Percentiles rank a stretch among this genome's conserved stretches.
These are phyloP conservation scores for Corchorus capsularis DNA, from an alignment of 345 rosid genomes.

Conservation along the genomic window DNA sequence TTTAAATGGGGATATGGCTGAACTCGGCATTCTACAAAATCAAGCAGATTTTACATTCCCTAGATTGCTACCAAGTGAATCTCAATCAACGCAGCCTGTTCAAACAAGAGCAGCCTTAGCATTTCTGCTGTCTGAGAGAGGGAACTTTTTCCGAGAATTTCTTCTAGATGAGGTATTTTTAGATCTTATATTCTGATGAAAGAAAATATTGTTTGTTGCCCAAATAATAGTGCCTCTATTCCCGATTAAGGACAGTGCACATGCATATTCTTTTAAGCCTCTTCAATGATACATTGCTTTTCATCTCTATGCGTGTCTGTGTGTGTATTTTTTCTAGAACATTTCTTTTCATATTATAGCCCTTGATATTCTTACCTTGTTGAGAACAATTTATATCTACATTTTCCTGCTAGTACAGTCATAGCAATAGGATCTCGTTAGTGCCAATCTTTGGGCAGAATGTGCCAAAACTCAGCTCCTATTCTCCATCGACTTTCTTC, in stretches of 20 bases:
- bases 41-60: conserved; percentile 41
- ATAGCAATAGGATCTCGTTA: background rate
- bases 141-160: conserved; percentile 91
- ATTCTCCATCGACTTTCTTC: background rate
- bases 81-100: conserved; percentile 58
- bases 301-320: background rate
- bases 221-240: background rate
- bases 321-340: too few species aligned
- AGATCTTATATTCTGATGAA: background rate
- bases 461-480: background rate
- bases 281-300: background rate
- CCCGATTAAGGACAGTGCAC: background rate
- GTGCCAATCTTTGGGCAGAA: background rate
- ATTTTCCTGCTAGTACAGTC: background rate
- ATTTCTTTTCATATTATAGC: too few species aligned
- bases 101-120: conserved; percentile 90
- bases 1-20: conserved; percentile 92
- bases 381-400: background rate
- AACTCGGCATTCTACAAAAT: conserved; percentile 64
- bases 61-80: conserved; percentile 35
- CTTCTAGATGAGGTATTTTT: conserved; percentile 85
- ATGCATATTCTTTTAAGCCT: background rate
- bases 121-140: conserved; percentile 84
- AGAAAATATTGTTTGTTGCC: background rate
- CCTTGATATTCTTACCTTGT: background rate